Evolutionary conservation across 179 eudicot species (phyloP), one percentile per base, ranked within the genome.

Genomic region (Heliamphora pulchella): DNA sequence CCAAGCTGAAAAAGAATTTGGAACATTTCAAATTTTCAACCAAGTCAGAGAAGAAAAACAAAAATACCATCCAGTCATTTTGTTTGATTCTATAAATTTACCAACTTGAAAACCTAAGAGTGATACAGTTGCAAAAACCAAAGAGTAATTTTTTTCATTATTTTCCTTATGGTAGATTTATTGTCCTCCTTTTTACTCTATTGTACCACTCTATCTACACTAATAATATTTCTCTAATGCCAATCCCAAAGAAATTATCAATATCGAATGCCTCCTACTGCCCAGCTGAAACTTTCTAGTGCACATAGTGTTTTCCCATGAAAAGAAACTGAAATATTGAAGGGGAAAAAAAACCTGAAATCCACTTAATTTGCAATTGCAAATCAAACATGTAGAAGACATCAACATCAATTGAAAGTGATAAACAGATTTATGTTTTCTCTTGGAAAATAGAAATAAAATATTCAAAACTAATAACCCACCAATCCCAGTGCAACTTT

Each of bases 61-160:
- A 70, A 70, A 69, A 70, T 8, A 70, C 46, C 46, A 1, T 17
- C 8, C 74, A 6, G 17, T 46, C 54, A 3, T 70, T 70, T 70
- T n/a, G 39, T 70, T 70, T 47, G 74, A 20, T 46, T 70, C 54
- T 44, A 70, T 6, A 47, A 41, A 43, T 15, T 70, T 18, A 6
- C 9, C 54, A 51, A 51, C 54, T 9, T 51, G 54, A 51, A 51
- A 51, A 67, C 71, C 18, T 39, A 41, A 18, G 71, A 13, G 71
- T 67, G 48, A 67, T 67, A 41, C 71, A 43, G 31, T 18, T 43
- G 43, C 71, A 43, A n/a, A 67, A 66, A 67, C n/a, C 71, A 67
- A 67, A 41, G 43, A 48, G 71, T 47, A 39, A 20, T 63, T 65
- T 2, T 2, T 14, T 43, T 41, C 43, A 39, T 5, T 7, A 15